Percentiles rank a stretch among this genome's conserved stretches.
Conservation (phyloP, 306 rosid species). For the Cotoneaster glaucophyllus region DNA sequence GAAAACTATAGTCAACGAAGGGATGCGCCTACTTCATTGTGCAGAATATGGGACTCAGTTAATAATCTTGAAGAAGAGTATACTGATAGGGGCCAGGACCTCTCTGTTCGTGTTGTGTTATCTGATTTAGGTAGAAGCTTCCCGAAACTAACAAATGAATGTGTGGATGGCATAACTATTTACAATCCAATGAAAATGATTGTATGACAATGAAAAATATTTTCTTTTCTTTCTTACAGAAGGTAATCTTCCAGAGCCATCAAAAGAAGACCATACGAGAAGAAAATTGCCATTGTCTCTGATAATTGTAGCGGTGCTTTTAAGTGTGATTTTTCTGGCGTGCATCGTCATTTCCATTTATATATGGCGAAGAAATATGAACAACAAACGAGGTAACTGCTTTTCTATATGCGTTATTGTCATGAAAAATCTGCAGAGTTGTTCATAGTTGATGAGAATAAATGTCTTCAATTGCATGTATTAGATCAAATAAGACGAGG, state of each 20-base stretch:
- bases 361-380: slow-evolving; percentile 31
- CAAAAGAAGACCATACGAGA: background rate
- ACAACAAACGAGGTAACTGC: slow-evolving; percentile 37
- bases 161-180: too few species aligned
- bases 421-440: background rate
- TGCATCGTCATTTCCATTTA: slow-evolving; percentile 20
- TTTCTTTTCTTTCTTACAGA: background rate
- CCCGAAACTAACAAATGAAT: background rate
- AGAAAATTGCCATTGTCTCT: slow-evolving; percentile 7
- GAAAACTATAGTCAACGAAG: background rate
- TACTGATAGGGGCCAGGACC: background rate
- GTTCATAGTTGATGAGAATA: too few species aligned
- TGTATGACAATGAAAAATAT: too few species aligned
- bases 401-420: background rate
- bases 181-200: too few species aligned
- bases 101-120: slow-evolving; percentile 10
- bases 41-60: slow-evolving; percentile 30
- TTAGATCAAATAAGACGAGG: background rate
- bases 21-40: background rate
- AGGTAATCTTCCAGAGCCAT: rapidly evolving
- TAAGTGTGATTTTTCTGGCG: slow-evolving; percentile 24
- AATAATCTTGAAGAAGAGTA: slow-evolving; percentile 19
- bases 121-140: slow-evolving; percentile 34
- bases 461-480: background rate
- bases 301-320: slow-evolving; percentile 15